Base-by-base conservation (phyloP, 306 rosid species). In the barrel medic (Medicago truncatula) region DNA sequence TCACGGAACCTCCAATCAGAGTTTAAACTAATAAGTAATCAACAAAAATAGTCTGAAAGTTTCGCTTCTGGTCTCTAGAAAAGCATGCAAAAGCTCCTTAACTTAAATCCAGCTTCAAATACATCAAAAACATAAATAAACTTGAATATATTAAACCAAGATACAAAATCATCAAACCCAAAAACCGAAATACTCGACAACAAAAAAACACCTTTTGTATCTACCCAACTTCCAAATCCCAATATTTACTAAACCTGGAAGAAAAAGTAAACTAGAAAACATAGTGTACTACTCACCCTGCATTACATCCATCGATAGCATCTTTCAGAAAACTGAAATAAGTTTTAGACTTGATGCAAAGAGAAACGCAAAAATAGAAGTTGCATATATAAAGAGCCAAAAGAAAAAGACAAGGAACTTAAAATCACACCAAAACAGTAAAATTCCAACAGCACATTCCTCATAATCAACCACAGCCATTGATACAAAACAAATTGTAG, bases 381-480 rank as follows among this genome's bases (percentile, higher is more conserved):
- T 8, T 12, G 58, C 73, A 53, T 56, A 67, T 62, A 69, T 36
- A 76, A 13, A 59, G 14, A 67, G 38, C 54, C 17, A 21, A 8
- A 43, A 1, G 8, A 41, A 75, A 28, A 63, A 9, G 12, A 5
- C 6, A 57, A 57, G 63, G 63, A 21, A 71, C 6, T 46, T 31
- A 56, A 56, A 38, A 46, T 9, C 14, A 23, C 73, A 77, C 10
- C 36, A 60, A 81, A 60, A 40, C 52, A 65, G 28, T 57, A 39
- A 75, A 46, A 70, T n/a, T 70, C 56, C 44, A 64, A 18, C 39
- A 69, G 43, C 44, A 11, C 70, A 28, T 1, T 70, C 20, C 31
- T 62, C 73, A 38, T 62, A 67, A 71, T 43, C 2, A 67, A 85
- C 83, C 14, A 71, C 74, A 76, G 54, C 82, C 84, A 68, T 25